These are phyloP conservation scores for Talaromyces funiculosus DNA, from an alignment of 2,329 filamentous ascomycete genomes.

Conservation along the genomic window DNA sequence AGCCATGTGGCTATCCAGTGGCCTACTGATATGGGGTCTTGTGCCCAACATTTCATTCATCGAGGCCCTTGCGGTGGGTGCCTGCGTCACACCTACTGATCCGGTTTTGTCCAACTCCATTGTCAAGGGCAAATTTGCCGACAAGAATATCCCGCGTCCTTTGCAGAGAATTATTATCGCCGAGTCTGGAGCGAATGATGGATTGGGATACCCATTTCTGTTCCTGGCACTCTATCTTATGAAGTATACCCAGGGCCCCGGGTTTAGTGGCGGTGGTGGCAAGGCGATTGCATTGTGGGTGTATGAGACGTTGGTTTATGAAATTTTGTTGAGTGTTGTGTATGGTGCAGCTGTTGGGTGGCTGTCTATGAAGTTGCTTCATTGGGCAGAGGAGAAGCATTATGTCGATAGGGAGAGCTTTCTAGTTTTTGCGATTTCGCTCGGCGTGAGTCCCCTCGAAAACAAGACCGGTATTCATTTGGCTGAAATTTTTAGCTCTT, in stretches of 20 bases:
- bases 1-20: slow-evolving; percentile 80
- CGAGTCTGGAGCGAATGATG: slow-evolving; percentile 85
- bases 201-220: slow-evolving; percentile 80
- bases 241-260: slow-evolving; percentile 61
- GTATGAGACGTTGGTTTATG: slow-evolving; percentile 78
- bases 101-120: slow-evolving; percentile 83
- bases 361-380: slow-evolving; percentile 73
- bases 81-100: slow-evolving; percentile 89
- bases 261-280: slow-evolving; percentile 53
- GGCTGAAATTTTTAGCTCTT: slow-evolving; percentile 53
- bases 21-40: slow-evolving; percentile 69
- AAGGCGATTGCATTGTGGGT: slow-evolving; percentile 77
- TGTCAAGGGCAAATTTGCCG: slow-evolving; percentile 88
- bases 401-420: slow-evolving; percentile 86
- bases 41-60: slow-evolving; percentile 67
- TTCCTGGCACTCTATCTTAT: slow-evolving; percentile 80
- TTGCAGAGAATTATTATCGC: slow-evolving; percentile 75
- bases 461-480: not conserved
- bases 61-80: slow-evolving; percentile 71
- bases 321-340: slow-evolving; percentile 67
- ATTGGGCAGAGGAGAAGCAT: slow-evolving; percentile 74
- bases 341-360: slow-evolving; percentile 76
- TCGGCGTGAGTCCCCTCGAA: slow-evolving; percentile 55
- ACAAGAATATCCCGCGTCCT: slow-evolving; percentile 77
- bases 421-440: slow-evolving; percentile 75